Evolutionary conservation across 768 basidiomycete species (phyloP), one percentile per base, ranked within the genome.

Genomic region (Mycena rebaudengoi): DNA sequence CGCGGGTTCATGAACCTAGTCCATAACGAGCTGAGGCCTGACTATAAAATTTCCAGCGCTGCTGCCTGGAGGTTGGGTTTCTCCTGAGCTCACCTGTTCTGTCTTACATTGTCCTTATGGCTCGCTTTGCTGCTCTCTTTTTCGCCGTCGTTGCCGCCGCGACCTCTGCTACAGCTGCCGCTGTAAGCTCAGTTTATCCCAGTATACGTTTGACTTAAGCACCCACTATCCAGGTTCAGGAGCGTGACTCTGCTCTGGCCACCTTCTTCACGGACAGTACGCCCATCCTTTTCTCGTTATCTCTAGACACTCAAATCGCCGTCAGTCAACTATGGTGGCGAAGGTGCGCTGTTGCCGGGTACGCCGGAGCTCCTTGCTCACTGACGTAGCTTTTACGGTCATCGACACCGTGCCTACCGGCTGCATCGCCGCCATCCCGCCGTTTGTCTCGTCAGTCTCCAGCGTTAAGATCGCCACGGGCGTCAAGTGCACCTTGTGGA

Each of bases 211-310:
- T n/a, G n/a, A n/a, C n/a, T n/a, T n/a, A n/a, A n/a, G n/a, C n/a
- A n/a, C n/a, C n/a, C n/a, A n/a, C n/a, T n/a, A n/a, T n/a, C n/a
- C n/a, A n/a, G n/a, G n/a, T n/a, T n/a, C n/a, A n/a, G 10, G 45
- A 46, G 16, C 45, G 29, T 49, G 46, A 49, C 46, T 49, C 46
- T 49, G 46, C 46, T 49, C 46, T 49, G 46, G 33, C 33, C 46
- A 49, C 46, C 46, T 49, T 49, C 46, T 49, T 49, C 46, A 49
- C 46, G 46, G 46, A 49, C 29, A 49, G 46, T 49, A 49, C 29
- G 46, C 33, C 46, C 46, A 49, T 49, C 46, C 46, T 49, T 49
- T n/a, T 30, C 46, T 49, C 18, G 46, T 32, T 49, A 30, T 30
- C n/a, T 32, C 29, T 20, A 49, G 46, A 20, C 46, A 32, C 46